These are phyloP conservation scores for Geosmithia morbida DNA, from an alignment of 2,329 filamentous ascomycete genomes.

Conservation along the genomic window DNA sequence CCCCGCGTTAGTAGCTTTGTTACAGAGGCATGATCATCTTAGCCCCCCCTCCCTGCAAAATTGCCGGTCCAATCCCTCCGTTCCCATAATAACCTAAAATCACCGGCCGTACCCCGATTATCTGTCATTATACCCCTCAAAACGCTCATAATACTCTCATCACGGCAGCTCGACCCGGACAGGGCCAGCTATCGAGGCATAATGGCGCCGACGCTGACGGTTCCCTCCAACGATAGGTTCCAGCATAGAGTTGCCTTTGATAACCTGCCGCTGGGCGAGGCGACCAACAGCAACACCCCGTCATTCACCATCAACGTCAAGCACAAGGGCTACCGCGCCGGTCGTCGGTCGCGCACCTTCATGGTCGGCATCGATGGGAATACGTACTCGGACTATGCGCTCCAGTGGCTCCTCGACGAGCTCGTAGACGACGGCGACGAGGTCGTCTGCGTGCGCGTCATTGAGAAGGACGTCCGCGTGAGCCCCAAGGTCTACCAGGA, in stretches of 20 bases:
- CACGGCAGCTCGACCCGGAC: not conserved
- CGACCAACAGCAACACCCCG: constrained; percentile 42
- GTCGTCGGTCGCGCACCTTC: constrained; percentile 72
- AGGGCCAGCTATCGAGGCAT: not conserved
- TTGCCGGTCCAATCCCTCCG: not conserved
- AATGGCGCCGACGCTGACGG: constrained; percentile 21
- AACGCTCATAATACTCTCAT: not conserved
- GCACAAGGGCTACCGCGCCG: constrained; percentile 73
- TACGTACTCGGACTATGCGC: constrained; percentile 78
- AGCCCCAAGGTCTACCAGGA: constrained; percentile 59
- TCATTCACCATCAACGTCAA: constrained; percentile 75
- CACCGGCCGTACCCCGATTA: not conserved
- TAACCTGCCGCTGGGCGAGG: constrained; percentile 41
- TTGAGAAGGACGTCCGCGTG: constrained; percentile 67
- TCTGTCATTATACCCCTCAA: not conserved
- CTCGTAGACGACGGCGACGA: constrained; percentile 89
- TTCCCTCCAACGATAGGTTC: constrained; percentile 31
- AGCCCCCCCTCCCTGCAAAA: not conserved
- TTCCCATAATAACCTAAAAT: no score
- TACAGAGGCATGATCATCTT: no score
- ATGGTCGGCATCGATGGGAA: constrained; percentile 86
- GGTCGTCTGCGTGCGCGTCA: constrained; percentile 76
- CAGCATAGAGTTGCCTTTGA: constrained; percentile 46
- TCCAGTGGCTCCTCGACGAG: constrained; percentile 87
- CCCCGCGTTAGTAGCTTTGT: no score